Evolutionary conservation across 2,329 filamentous ascomycete species (phyloP), one percentile per base, ranked within the genome.

Genomic region (Colletotrichum cuscutae): DNA sequence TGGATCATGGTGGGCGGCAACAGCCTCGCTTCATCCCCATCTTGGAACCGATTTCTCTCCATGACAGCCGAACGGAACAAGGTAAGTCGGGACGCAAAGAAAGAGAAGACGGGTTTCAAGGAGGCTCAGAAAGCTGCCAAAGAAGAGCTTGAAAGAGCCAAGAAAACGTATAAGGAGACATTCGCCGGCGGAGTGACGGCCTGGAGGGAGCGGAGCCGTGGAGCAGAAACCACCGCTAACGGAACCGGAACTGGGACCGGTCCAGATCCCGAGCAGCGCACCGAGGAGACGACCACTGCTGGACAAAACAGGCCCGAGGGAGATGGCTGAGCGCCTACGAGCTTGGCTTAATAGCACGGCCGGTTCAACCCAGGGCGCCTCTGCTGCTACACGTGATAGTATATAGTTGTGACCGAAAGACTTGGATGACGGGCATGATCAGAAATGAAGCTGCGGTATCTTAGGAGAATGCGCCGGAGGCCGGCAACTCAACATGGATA

Each of bases 1-100:
- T 72, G 70, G 70, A 5, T 70, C 13, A 32, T 70, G 54, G 60
- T 72, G 19, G 70, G 70, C 12, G 70, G 70, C 3, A 70, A 70
- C 30, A 65, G 52, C 6, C 59, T 72, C 12, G 56, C 66, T 13
- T 26, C 54, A 19, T 60, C 60, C 9, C 70, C 70, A 5, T 65
- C 54, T 32, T 72, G 70, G 70, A 28, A 70, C 19, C 66, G 56
- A 32, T 49, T 72, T 8, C 19, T 70, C 1, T 35, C 28, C 13
- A 70, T 57, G 60, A 26, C 60, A 6, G 22, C 24, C 15, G 28
- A 61, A 35, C 65, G 66, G 26, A 65, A 61, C 22, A 49, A 61
- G 61, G 42, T 49, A 60, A 9, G 32, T 19, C 70, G 28, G 7
- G 49, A 60, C 15, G 49, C 56, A 13, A 19, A 61, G 24, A 46